These are phyloP conservation scores for Ceratobasidium sp. DNA, from an alignment of 1,284 basidiomycete genomes.

Conservation along the genomic window DNA sequence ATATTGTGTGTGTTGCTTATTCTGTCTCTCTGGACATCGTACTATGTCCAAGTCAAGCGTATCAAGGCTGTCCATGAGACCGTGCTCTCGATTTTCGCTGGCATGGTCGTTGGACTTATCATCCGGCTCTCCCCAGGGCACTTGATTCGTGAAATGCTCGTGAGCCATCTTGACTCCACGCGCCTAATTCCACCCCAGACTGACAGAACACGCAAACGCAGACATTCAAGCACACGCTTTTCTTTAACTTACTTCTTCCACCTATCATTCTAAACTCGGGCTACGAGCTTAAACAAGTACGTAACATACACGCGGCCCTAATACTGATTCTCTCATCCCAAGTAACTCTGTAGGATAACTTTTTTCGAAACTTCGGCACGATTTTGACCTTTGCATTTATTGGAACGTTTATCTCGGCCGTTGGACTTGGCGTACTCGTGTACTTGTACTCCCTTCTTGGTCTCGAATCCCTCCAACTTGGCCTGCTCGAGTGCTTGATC, in stretches of 20 bases:
- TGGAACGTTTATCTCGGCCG: slow-evolving; percentile 96
- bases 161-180: slow-evolving; percentile 62
- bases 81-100: slow-evolving; percentile 93
- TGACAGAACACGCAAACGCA: slow-evolving; percentile 51
- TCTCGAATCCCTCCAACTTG: slow-evolving; percentile 83
- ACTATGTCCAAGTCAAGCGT: slow-evolving; percentile 96
- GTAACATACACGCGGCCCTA: slow-evolving; percentile 46
- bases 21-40: slow-evolving; percentile 93
- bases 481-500: slow-evolving; percentile 90
- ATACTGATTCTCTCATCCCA: slow-evolving; percentile 1
- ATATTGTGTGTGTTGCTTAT: slow-evolving; percentile 95
- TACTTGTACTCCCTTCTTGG: slow-evolving; percentile 95
- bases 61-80: slow-evolving; percentile 98
- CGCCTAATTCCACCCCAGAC: not conserved
- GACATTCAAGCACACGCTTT: slow-evolving; percentile 97
- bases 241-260: slow-evolving; percentile 97
- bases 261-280: slow-evolving; percentile 99
- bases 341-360: slow-evolving; percentile 77
- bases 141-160: slow-evolving; percentile 97
- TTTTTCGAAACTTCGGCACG: slow-evolving; percentile 97
- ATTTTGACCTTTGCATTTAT: slow-evolving; percentile 97
- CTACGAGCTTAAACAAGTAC: slow-evolving; percentile 94
- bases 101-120: slow-evolving; percentile 94
- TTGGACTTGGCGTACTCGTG: slow-evolving; percentile 94
- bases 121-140: slow-evolving; percentile 91